These are phyloP conservation scores for Sungouiella blattae DNA, from an alignment of 805 yeast species.

Conservation along the genomic window DNA sequence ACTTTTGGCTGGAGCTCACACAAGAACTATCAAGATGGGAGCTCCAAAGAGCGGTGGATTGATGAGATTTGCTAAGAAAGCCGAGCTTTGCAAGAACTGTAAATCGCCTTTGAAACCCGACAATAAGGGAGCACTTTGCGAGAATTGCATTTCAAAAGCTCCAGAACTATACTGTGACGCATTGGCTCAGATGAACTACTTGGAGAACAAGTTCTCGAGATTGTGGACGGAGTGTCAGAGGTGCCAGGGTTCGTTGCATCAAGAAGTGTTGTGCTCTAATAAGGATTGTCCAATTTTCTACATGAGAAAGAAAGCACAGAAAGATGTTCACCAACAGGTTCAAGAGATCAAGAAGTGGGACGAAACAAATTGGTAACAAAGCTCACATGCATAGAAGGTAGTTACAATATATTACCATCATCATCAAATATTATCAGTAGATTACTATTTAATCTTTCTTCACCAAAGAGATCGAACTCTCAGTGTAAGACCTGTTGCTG, in stretches of 20 bases:
- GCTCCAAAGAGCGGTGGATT: constrained; percentile 82
- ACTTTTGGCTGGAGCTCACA: constrained; percentile 78
- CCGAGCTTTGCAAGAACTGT: constrained; percentile 86
- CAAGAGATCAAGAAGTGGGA: constrained; percentile 66
- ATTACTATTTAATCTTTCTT: constrained; percentile 2
- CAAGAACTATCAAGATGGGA: constrained; percentile 68
- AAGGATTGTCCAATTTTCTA: constrained; percentile 97
- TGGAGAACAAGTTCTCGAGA: constrained; percentile 80
- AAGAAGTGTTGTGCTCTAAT: constrained; percentile 91
- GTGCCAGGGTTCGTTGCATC: constrained; percentile 94
- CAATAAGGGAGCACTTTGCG: constrained; percentile 74
- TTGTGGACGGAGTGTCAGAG: constrained; percentile 98
- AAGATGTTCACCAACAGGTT: constrained; percentile 58
- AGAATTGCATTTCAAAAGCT: constrained; percentile 63
- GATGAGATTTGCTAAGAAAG: constrained; percentile 87
- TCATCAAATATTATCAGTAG: not conserved
- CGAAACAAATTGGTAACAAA: constrained; percentile 50
- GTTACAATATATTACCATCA: not conserved
- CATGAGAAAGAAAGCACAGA: constrained; percentile 87
- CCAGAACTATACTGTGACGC: constrained; percentile 82
- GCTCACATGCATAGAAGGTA: not conserved
- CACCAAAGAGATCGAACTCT: constrained; percentile 21
- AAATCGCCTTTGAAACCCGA: constrained; percentile 65
- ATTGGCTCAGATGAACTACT: constrained; percentile 69
- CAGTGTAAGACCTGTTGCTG: constrained; percentile 33